Base-by-base conservation (phyloP, 805 yeast species). In the Wickerhamomyces subpelliculosus region DNA sequence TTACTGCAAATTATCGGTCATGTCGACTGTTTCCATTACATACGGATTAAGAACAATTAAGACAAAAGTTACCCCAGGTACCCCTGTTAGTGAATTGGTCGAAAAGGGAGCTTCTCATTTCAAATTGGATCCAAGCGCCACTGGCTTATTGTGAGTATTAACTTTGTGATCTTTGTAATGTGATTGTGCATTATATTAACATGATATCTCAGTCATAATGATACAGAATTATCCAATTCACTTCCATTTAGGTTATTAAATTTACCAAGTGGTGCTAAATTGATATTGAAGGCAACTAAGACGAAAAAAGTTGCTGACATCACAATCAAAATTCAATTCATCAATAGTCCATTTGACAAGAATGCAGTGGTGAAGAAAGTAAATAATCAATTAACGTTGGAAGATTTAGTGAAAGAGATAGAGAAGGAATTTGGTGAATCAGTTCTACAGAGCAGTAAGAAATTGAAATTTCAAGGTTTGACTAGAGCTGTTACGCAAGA, bases 201-300 rank as follows among this genome's bases (percentile, higher is more conserved):
- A 34, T 33, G 9, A n/a, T 16, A 10, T 11, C 22, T 14, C 26
- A 48, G 52, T 21, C 65, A 67, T 39, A 61, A 63, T 5, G 57
- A 51, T 25, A 52, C 50, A 1, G 46, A 48, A 7, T 37, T 72
- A 17, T 62, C 69, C 5, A 44, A 61, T 13, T 60, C 66, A 26
- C 41, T 71, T 25, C 76, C 78, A 1, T 51, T 67, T 42, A 57
- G 76, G 40, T 47, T 71, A 14, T 47, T 66, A 13, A 65, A 66
- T 36, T 44, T 73, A 16, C 70, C 75, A 2, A 53, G 61, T 6
- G 77, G 77, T 11, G 66, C 63, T 14, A 72, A 67, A 32, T 39
- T 73, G 26, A 52, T 54, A 8, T 43, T 70, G 31, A 43, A 46
- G 26, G 35, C 37, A 12, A 32, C 46, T 1, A 29, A 36, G 8